Percentiles rank a stretch among this genome's conserved stretches.
phyloP scores from a whole-genome alignment of 768 basidiomycete genomes.

The Mycena pura region DNA sequence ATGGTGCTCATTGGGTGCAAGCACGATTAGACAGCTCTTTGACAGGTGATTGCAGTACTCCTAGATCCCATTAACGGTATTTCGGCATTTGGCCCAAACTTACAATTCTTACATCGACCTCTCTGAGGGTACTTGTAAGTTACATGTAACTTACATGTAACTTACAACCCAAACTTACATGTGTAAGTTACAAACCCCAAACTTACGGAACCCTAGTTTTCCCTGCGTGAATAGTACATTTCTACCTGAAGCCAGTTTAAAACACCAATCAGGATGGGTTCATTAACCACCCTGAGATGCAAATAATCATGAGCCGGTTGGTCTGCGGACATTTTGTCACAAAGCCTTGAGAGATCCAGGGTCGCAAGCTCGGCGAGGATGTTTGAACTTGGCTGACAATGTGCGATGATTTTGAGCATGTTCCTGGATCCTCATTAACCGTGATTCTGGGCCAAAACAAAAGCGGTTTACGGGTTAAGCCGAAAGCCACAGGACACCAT shows the following conservation, averaged over 20 bases:
- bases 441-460: neutral
- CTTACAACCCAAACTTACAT: too few relatives aligned
- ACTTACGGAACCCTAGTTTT: too few relatives aligned
- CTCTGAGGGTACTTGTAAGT: too few relatives aligned
- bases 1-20: too few relatives aligned
- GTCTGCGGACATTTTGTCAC: neutral
- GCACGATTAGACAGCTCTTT: too few relatives aligned
- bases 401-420: neutral
- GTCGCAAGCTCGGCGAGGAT: neutral
- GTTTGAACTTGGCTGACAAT: neutral
- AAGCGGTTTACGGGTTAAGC: neutral
- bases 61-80: too few relatives aligned
- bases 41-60: too few relatives aligned
- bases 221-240: too few relatives aligned
- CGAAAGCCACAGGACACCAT: neutral
- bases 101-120: too few relatives aligned
- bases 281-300: neutral
- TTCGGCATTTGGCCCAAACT: too few relatives aligned
- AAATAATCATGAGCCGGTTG: neutral
- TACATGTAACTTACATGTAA: too few relatives aligned
- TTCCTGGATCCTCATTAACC: neutral
- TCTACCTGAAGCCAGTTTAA: neutral
- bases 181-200: too few relatives aligned
- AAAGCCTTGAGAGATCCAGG: constrained; percentile 1
- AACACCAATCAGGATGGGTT: neutral